Percentiles rank a stretch among this genome's conserved stretches.
Evolutionary conservation across 1,139 yeast species (phyloP).

Genomic region (Protomyces inouyei): DNA sequence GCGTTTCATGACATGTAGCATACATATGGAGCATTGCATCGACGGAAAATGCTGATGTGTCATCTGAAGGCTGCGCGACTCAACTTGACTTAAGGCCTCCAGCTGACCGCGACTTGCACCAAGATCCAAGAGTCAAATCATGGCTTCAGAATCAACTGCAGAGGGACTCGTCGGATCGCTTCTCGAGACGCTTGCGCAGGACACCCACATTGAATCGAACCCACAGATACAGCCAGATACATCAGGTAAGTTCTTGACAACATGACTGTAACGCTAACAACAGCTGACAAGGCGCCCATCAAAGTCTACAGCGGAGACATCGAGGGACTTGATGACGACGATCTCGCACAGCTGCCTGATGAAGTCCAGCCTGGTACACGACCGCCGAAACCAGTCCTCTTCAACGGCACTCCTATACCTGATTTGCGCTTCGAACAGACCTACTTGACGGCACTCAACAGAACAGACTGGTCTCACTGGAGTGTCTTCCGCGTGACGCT

Average conservation of each 20-base stretch:
- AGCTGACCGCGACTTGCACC: neutral
- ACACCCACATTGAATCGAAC: slow-evolving; percentile 9
- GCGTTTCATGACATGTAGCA: too few species aligned
- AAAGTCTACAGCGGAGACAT: neutral
- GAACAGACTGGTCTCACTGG: slow-evolving; percentile 13
- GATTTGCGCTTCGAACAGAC: slow-evolving; percentile 23
- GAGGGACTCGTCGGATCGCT: neutral
- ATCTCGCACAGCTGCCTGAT: slow-evolving; percentile 4
- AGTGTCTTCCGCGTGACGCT: slow-evolving; percentile 8
- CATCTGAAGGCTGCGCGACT: neutral
- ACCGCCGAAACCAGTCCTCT: neutral
- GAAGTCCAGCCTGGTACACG: neutral
- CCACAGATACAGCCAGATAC: slow-evolving; percentile 18
- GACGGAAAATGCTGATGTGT: too few species aligned
- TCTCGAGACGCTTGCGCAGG: slow-evolving; percentile 13
- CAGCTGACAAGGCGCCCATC: slow-evolving; percentile 12
- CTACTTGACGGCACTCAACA: slow-evolving; percentile 16
- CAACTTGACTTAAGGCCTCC: too few species aligned
- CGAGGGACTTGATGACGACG: neutral
- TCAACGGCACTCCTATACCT: slow-evolving; percentile 17
- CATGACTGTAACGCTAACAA: neutral
- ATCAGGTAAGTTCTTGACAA: neutral
- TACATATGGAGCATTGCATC: too few species aligned
- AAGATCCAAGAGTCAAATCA: neutral
- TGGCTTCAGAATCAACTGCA: neutral